Percentiles rank a stretch among this genome's conserved stretches.
Evolutionary conservation across 2,329 filamentous ascomycete species (phyloP).

Genomic region (Scortechinia acanthostroma): DNA sequence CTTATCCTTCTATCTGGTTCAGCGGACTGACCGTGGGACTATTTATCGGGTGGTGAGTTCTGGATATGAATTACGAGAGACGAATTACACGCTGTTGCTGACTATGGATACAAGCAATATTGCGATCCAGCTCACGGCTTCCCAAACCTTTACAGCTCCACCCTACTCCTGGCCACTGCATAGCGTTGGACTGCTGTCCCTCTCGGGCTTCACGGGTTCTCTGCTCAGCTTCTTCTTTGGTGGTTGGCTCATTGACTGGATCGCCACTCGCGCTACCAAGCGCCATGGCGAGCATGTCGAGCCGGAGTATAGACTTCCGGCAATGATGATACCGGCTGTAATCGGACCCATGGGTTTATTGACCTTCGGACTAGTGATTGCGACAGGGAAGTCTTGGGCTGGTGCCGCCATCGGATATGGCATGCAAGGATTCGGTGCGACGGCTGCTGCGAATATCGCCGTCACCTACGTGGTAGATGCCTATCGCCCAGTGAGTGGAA

Average conservation of each 20-base stretch:
- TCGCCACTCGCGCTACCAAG: conserved; percentile 13
- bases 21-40: conserved; percentile 14
- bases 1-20: conserved; percentile 15
- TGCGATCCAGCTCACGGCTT: conserved; percentile 15
- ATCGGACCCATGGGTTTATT: background rate
- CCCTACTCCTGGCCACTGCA: conserved; percentile 15
- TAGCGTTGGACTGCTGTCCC: conserved; percentile 13
- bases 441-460: background rate
- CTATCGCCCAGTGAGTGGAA: background rate
- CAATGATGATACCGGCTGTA: conserved; percentile 8
- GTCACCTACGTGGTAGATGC: background rate
- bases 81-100: no score
- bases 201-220: conserved; percentile 4
- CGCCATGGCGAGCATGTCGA: conserved; percentile 11
- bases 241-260: conserved; percentile 15
- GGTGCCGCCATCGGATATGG: background rate
- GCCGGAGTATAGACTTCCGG: conserved; percentile 16
- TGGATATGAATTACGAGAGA: no score
- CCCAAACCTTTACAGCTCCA: conserved; percentile 13
- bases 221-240: conserved; percentile 15
- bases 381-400: background rate
- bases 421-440: background rate
- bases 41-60: conserved; percentile 7
- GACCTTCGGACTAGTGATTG: background rate
- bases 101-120: conserved; percentile 12